A percentile compares a stretch with the other conserved stretches of the same genome.
Evolutionary conservation across 805 yeast genomes (phyloP).

Genomic region (Clavispora vitiphila): DNA sequence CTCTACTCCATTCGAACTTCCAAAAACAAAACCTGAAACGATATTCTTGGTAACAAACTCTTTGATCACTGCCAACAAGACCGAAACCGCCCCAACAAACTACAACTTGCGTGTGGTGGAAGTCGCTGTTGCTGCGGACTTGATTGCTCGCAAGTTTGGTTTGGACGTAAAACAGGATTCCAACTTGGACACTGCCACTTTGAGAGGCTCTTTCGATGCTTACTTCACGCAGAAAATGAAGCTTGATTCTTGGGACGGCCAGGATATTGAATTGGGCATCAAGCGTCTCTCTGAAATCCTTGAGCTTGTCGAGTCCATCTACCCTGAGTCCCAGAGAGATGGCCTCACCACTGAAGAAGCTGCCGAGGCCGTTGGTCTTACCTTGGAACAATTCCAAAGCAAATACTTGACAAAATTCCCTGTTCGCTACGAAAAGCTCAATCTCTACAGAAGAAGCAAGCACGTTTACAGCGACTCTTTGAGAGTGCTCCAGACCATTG

Average conservation of each 20-base stretch:
- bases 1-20: constrained; percentile 53
- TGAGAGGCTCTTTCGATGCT: constrained; percentile 59
- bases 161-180: constrained; percentile 43
- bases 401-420: constrained; percentile 48
- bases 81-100: constrained; percentile 64
- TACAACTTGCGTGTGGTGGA: constrained; percentile 72
- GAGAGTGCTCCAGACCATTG: constrained; percentile 50
- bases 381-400: constrained; percentile 38
- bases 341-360: constrained; percentile 52
- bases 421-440: constrained; percentile 52
- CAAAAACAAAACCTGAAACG: constrained; percentile 38
- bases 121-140: constrained; percentile 60
- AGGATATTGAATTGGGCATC: constrained; percentile 38
- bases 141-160: constrained; percentile 46
- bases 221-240: constrained; percentile 32
- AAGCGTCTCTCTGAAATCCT: constrained; percentile 37
- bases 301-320: constrained; percentile 40
- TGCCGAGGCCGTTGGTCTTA: constrained; percentile 36
- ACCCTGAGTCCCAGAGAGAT: constrained; percentile 20
- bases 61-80: constrained; percentile 57
- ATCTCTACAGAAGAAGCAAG: constrained; percentile 51
- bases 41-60: constrained; percentile 62
- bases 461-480: constrained; percentile 62
- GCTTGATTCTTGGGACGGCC: constrained; percentile 39
- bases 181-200: constrained; percentile 51